Base-by-base conservation (phyloP, 2,329 filamentous ascomycete species). In the Phialophora expanda region DNA sequence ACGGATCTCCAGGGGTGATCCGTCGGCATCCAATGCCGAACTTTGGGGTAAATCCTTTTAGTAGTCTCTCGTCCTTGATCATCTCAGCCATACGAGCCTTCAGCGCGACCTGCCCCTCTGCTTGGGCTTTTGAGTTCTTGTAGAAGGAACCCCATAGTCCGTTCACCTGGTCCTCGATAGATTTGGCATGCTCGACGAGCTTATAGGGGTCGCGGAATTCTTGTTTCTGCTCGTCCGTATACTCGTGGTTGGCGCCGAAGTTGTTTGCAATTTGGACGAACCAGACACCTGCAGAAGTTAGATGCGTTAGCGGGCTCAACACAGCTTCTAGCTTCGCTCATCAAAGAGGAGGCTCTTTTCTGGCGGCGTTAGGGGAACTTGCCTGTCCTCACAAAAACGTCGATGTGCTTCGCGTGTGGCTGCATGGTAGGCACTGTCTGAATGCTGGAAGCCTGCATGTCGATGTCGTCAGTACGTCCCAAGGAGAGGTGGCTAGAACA, bases 1-100 rank as follows among this genome's bases (percentile, higher is more conserved):
- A 85, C 1, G 81, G 81, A 69, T 84, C 82, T 2, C 82, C 83
- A 0, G 81, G 81, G 0, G 80, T 83, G 50, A 83, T 75, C n/a
- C 81, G 70, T 11, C 81, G 76, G 63, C 77, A 83, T 1, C 81
- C 81, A 44, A 83, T 67, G 12, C 78, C 78, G 26, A 80, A 83
- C 17, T 77, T 80, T 0, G 81, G 81, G 4, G 78, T 82, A 62
- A 82, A 82, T 4, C 81, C 81, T 61, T 83, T 72, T 2, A 84
- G 71, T 26, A 85, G 74, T 11, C 82, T 75, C 66, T 84, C 76
- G 65, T 85, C 82, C 66, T 82, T 84, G 71, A 86, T 83, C 60
- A 78, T 79, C 66, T 84, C 81, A 12, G 75, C 76, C 82, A 84
- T 85, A 14, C 81, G 76, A 3, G 74, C 72, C 26, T 71, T 71